Evolutionary conservation across 2,329 filamentous ascomycete species (phyloP).

Genomic region (Apiospora marii): DNA sequence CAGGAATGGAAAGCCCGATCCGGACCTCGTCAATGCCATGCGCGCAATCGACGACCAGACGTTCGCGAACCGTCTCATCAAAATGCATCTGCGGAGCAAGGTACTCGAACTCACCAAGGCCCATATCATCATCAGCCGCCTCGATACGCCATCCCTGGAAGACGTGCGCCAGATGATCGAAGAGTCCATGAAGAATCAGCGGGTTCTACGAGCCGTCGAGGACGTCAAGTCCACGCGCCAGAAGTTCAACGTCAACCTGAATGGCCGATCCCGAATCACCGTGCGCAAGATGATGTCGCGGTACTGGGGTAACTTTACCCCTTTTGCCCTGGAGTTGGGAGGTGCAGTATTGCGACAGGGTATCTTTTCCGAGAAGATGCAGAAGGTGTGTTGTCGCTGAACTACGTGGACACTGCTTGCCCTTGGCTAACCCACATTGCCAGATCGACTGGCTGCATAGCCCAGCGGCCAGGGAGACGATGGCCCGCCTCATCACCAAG

Average conservation of each 20-base stretch:
- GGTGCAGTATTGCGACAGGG: slow-evolving; percentile 73
- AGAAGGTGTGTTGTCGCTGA: slow-evolving; percentile 46
- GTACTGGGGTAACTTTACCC: slow-evolving; percentile 73
- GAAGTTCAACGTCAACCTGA: slow-evolving; percentile 23
- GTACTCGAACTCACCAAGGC: slow-evolving; percentile 50
- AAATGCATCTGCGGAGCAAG: slow-evolving; percentile 50
- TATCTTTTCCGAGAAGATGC: slow-evolving; percentile 77
- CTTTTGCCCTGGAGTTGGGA: slow-evolving; percentile 70
- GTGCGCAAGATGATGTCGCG: slow-evolving; percentile 73
- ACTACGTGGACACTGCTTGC: neutral
- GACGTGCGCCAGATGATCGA: slow-evolving; percentile 61
- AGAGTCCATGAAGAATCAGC: slow-evolving; percentile 47
- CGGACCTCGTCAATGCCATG: slow-evolving; percentile 26
- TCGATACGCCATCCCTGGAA: slow-evolving; percentile 53
- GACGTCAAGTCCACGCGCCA: slow-evolving; percentile 32
- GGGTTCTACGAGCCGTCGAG: slow-evolving; percentile 51
- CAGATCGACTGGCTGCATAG: slow-evolving; percentile 78
- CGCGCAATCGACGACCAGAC: slow-evolving; percentile 42
- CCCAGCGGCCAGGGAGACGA: slow-evolving; percentile 68
- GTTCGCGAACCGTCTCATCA: slow-evolving; percentile 68
- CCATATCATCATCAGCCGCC: slow-evolving; percentile 10
- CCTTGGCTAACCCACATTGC: neutral
- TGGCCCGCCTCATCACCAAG: slow-evolving; percentile 69
- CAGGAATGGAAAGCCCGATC: slow-evolving; percentile 56
- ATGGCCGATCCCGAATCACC: slow-evolving; percentile 46